Percentiles rank a stretch among this genome's conserved stretches.
These are phyloP conservation scores for Annulohypoxylon truncatum DNA, from an alignment of 2,329 filamentous ascomycete genomes.

Conservation along the genomic window DNA sequence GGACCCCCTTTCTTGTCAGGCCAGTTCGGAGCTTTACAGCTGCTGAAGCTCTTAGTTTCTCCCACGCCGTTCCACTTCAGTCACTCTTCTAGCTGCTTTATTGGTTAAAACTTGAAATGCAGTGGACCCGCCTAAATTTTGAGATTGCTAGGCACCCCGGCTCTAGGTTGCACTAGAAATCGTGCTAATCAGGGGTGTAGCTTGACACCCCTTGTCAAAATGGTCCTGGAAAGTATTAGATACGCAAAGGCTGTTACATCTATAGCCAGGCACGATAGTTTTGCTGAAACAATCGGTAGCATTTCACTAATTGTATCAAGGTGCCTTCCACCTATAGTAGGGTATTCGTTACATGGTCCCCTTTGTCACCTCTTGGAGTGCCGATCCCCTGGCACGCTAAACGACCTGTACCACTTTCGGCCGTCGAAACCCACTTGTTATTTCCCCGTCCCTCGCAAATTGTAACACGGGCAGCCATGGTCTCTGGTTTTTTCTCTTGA, in stretches of 20 bases:
- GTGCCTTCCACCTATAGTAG: constrained; percentile 1
- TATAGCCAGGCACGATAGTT: constrained; percentile 13
- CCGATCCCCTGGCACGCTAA: constrained; percentile 35
- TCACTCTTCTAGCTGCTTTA: constrained; percentile 13
- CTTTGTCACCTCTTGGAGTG: constrained; percentile 20
- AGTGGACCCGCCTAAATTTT: constrained; percentile 45
- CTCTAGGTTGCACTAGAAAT: constrained; percentile 30
- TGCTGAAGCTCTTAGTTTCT: constrained; percentile 2
- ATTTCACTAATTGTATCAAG: constrained; percentile 21
- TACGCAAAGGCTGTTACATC: constrained; percentile 17
- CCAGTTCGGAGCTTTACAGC: constrained; percentile 3
- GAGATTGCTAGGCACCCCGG: constrained; percentile 38
- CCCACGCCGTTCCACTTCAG: constrained; percentile 26
- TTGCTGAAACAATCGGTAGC: background rate
- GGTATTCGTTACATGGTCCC: constrained; percentile 22
- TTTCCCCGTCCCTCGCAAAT: constrained; percentile 40
- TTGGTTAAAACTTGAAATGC: constrained; percentile 36
- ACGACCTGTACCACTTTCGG: constrained; percentile 21
- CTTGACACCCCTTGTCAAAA: constrained; percentile 28
- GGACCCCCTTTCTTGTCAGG: constrained; percentile 21
- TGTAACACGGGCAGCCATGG: constrained; percentile 21
- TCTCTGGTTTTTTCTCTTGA: constrained; percentile 17
- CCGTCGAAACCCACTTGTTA: constrained; percentile 35
- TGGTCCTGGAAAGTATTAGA: constrained; percentile 13
- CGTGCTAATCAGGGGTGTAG: constrained; percentile 38